These are phyloP conservation scores for Mortierella sp. DNA, from an alignment of 371 early-diverging fungal genomes.

Conservation along the genomic window DNA sequence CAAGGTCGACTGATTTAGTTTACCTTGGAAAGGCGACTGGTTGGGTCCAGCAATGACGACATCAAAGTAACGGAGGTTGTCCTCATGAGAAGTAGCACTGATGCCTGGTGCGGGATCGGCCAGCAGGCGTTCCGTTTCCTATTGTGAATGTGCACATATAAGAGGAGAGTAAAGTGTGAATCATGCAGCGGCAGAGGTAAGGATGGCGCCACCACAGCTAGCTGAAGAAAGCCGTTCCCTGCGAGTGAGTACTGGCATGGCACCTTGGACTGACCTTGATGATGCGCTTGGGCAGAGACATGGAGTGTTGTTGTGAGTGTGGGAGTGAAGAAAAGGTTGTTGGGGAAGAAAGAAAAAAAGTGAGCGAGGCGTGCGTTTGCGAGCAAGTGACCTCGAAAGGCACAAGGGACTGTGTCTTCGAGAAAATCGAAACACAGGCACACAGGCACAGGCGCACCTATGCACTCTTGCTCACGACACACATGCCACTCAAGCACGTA, in stretches of 20 bases:
- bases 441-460: neutral
- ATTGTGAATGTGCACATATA: neutral
- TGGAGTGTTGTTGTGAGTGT: slow-evolving; percentile 26
- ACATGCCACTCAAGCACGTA: neutral
- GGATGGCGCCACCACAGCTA: neutral
- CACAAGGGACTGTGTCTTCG: neutral
- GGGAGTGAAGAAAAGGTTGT: neutral
- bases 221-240: neutral
- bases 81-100: slow-evolving; percentile 91
- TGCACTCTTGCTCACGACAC: neutral
- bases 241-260: neutral
- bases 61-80: slow-evolving; percentile 97
- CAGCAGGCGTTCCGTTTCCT: slow-evolving; percentile 96
- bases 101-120: slow-evolving; percentile 98
- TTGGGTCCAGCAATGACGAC: slow-evolving; percentile 96
- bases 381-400: slow-evolving; percentile 9
- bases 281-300: slow-evolving; percentile 84
- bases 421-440: slow-evolving; percentile 5
- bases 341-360: neutral
- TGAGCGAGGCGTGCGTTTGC: neutral
- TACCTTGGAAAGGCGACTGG: slow-evolving; percentile 99
- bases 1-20: slow-evolving; percentile 1
- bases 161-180: neutral
- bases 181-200: neutral
- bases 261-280: slow-evolving; percentile 72